Evolutionary conservation across 805 yeast genomes (phyloP), one percentile per base, ranked within the genome.

Genomic region (Hanseniaspora meyeri): DNA sequence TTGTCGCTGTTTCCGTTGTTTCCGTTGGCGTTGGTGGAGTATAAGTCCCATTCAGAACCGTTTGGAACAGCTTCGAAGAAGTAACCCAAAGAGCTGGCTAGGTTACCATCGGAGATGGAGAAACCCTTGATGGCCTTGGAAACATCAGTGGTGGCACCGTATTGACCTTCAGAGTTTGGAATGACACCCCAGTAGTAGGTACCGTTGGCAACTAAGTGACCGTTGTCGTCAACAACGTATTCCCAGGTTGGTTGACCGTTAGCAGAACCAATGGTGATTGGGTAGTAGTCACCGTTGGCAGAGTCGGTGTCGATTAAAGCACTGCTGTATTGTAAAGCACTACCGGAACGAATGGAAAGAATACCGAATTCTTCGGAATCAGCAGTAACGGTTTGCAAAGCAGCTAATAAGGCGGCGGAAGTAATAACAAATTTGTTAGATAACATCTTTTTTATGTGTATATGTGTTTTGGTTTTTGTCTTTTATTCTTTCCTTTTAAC

Each of bases 361-460:
- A 68, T 49, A 58, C 70, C 72, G 59, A 72, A 71, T 16, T 62
- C 20, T 57, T 66, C 67, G 27, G 76, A 71, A 62, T 71, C 74
- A 39, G 74, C 74, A 6, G 54, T 38, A 43, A 59, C 62, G 4
- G 59, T 36, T 42, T 63, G 56, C 49, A 66, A 65, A 32, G 67
- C 57, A 19, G 71, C 58, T 59, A 65, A 59, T 36, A 69, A 54
- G 49, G 65, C 59, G 57, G 66, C 61, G 43, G 65, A 40, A 51
- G 67, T 58, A 19, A 58, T 54, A 29, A 64, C 57, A 38, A 66
- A 42, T 58, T 38, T 54, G 17, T 34, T 48, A 16, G 48, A 43
- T 24, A 38, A 27, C 58, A 55, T 55, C 27, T 3, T 37, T 20
- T 54, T 1, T 36, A 19, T 39, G 27, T 50, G 12, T 6, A 27